Base-by-base conservation (phyloP, 2,329 filamentous ascomycete species). In the Xylariaceae sp. region DNA sequence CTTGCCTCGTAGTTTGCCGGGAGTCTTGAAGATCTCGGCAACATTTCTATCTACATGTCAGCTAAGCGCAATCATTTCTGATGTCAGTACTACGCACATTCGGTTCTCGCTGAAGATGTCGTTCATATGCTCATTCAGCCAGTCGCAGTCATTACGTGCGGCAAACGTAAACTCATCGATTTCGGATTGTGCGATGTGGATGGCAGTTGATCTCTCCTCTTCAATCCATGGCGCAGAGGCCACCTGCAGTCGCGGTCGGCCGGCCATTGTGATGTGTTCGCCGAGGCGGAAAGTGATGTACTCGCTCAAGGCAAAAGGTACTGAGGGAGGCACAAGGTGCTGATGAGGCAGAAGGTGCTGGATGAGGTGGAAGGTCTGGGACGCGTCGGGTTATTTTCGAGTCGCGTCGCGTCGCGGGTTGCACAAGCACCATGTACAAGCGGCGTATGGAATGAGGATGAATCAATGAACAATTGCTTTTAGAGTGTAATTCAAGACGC, bases 81-180 rank as follows among this genome's bases (percentile, higher is more conserved):
- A 19, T 43, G 16, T 14, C 34, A 16, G 28, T 31, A 54, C 31
- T 36, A 80, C 88, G 65, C 82, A 97, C 94, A 91, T 83, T 72
- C 92, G 84, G 66, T 91, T 88, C 63, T 87, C 85, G 64, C 86
- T 87, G 69, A 97, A 96, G 65, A 99, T 90, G 58, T 96, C 90
- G 45, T 84, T 84, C 93, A 99, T 97, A 71, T 99, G 94, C 74
- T 97, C 94, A 66, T 99, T 97, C 63, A 99, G 78, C 94, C 94
- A 99, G 69, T 97, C 92, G 66, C 97, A 77, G 70, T 99, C 94
- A 72, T 97, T 96, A 53, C 89, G 84, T 56, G 90, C 92, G 31
- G 91, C 90, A 73, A 89, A 97, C 41, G 89, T 84, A 66, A 97
- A 95, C 73, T 99, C 95, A 61, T 97, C 93, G 49, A 89, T 82